Evolutionary conservation across 2,329 filamentous ascomycete species (phyloP).

Genomic region (Fusarium siculi): DNA sequence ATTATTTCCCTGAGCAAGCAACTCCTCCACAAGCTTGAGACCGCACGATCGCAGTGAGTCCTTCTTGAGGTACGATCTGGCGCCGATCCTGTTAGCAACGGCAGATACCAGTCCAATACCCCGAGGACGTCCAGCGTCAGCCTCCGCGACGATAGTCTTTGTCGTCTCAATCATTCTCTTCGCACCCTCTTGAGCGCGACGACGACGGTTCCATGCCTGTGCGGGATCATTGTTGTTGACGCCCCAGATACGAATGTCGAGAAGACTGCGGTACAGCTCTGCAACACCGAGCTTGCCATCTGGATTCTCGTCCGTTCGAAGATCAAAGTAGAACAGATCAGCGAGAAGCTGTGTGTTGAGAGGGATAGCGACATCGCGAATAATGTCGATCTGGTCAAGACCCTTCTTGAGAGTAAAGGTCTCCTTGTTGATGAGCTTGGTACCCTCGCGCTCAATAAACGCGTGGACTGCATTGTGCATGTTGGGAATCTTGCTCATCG

Average conservation of each 20-base stretch:
- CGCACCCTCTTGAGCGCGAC: constrained; percentile 54
- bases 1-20: constrained; percentile 48
- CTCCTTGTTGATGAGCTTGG: constrained; percentile 54
- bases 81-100: constrained; percentile 43
- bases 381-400: constrained; percentile 54
- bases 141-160: constrained; percentile 53
- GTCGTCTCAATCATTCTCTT: constrained; percentile 52
- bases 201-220: constrained; percentile 58
- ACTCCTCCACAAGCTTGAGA: constrained; percentile 51
- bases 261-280: constrained; percentile 55
- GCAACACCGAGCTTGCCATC: constrained; percentile 55
- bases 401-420: constrained; percentile 50
- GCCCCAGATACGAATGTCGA: constrained; percentile 58
- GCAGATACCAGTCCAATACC: constrained; percentile 47
- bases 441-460: constrained; percentile 49
- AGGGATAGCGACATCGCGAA: constrained; percentile 68
- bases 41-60: constrained; percentile 54
- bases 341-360: constrained; percentile 65
- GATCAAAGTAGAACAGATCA: constrained; percentile 67
- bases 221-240: constrained; percentile 60
- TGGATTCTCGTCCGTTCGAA: constrained; percentile 65
- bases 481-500: constrained; percentile 49
- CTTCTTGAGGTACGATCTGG: constrained; percentile 47
- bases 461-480: constrained; percentile 46
- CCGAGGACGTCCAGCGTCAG: constrained; percentile 45